Evolutionary conservation across 768 basidiomycete species (phyloP), one percentile per base, ranked within the genome.

Genomic region (Tricholoma matsutake): DNA sequence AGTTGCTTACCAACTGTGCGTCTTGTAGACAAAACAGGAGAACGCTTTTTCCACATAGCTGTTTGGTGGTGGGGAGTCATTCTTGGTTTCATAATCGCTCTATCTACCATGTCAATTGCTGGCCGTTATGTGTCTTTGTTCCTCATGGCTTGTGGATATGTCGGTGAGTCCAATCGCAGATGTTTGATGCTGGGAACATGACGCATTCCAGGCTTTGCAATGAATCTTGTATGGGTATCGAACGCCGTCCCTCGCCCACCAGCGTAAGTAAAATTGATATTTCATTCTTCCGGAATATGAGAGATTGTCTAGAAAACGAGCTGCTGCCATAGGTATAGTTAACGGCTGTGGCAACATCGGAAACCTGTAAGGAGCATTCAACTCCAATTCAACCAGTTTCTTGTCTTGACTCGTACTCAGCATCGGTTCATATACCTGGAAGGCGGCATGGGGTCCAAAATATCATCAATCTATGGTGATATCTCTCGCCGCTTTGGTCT

Each of bases 401-500:
- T 37, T 16, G 6, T 29, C 14, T 29, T 18, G 6, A 28, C 6
- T 9, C 52, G 10, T 22, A 43, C 37, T n/a, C 9, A 87, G 86
- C 3, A 83, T 85, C 64, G 82, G 84, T 2, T 86, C 85, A 0
- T 87, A 81, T 65, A 78, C 81, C 0, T 88, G 87, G 87, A 83
- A 83, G 64, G 67, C 81, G 3, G 67, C 69, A n/a, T 88, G 86
- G 86, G 77, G 84, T 7, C 86, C 87, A 0, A 64, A 78, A 61
- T 88, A 88, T 65, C 85, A 86, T 53, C 85, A 76, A 45, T 85
- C 85, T 0, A 85, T 88, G 84, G 74, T 76, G 41, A 84, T 88
- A 56, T 74, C 74, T 2, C 68, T 78, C 6, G 69, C 71, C 32
- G 71, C 75, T 8, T 68, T 78, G 7, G 74, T 71, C 28, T 71